A percentile compares a stretch with the other conserved stretches of the same genome.
These are phyloP conservation scores for Silene uniflora DNA, from an alignment of 148 eudicot species.

Conservation along the genomic window DNA sequence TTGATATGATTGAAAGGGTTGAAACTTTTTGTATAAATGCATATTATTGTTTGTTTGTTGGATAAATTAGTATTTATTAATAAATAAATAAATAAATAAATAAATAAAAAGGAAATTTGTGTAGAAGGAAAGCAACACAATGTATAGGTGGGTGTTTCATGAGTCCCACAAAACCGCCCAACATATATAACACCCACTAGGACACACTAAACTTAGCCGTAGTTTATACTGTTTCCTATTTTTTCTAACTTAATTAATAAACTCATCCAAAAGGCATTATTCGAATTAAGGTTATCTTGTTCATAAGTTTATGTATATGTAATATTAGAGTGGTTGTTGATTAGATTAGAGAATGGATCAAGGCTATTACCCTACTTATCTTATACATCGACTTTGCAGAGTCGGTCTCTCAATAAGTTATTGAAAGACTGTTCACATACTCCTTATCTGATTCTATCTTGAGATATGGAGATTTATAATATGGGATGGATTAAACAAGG, in stretches of 20 bases:
- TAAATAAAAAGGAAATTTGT: background rate
- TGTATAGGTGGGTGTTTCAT: background rate
- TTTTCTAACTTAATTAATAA: constrained; percentile 7
- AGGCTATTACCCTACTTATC: too few relatives aligned
- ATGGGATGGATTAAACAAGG: too few relatives aligned
- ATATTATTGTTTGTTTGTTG: constrained; percentile 6
- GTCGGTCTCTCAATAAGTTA: too few relatives aligned
- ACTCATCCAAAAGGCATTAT: background rate
- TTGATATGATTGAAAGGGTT: constrained; percentile 21
- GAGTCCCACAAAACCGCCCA: constrained; percentile 82
- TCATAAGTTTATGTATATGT: too few relatives aligned
- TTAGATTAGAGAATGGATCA: too few relatives aligned
- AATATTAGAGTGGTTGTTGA: too few relatives aligned
- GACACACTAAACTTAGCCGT: constrained; percentile 39
- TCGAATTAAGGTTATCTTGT: background rate
- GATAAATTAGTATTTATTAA: background rate
- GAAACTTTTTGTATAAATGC: constrained; percentile 11
- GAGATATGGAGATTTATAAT: too few relatives aligned
- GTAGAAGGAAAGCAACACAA: constrained; percentile 23
- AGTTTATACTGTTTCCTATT: constrained; percentile 35
- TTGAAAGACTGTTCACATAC: too few relatives aligned
- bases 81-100: background rate
- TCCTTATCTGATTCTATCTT: too few relatives aligned
- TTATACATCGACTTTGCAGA: too few relatives aligned
- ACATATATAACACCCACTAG: constrained; percentile 24